phyloP scores from a whole-genome alignment of 2,329 filamentous ascomycete species.

The Parafenestella ontariensis region DNA sequence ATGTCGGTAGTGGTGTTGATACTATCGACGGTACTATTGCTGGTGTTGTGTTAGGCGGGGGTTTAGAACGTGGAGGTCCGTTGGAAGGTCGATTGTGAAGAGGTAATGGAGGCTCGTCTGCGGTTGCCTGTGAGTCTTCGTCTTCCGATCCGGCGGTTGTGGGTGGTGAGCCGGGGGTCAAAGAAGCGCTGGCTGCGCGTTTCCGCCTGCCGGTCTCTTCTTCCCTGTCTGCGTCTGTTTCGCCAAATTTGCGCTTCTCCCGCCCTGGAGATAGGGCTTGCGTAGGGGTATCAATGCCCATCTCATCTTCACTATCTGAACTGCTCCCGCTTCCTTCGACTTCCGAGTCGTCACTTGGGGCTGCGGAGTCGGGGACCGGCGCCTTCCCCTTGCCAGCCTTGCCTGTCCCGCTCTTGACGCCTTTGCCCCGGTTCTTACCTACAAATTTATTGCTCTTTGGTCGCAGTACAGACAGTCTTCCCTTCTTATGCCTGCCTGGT shows the following conservation, averaged over 20 bases:
- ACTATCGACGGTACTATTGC: slow-evolving; percentile 29
- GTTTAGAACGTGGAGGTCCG: not conserved
- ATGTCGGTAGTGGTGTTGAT: slow-evolving; percentile 43
- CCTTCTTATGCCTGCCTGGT: slow-evolving; percentile 31
- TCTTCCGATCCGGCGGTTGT: slow-evolving; percentile 19
- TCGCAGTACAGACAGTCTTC: slow-evolving; percentile 43
- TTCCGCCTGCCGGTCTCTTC: slow-evolving; percentile 32
- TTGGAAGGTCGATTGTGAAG: slow-evolving; percentile 31
- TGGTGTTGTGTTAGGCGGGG: slow-evolving; percentile 13
- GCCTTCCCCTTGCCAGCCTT: slow-evolving; percentile 36
- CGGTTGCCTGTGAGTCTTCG: slow-evolving; percentile 15
- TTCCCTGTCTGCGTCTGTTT: slow-evolving; percentile 16
- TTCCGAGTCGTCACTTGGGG: slow-evolving; percentile 21
- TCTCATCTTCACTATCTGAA: slow-evolving; percentile 27
- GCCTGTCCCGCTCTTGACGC: slow-evolving; percentile 7
- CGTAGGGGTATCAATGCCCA: slow-evolving; percentile 38
- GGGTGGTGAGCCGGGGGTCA: slow-evolving; percentile 31
- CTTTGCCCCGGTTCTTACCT: slow-evolving; percentile 41
- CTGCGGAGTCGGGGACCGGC: slow-evolving; percentile 19
- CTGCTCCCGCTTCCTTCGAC: slow-evolving; percentile 16
- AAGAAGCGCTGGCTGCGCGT: slow-evolving; percentile 33
- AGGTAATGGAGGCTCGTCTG: slow-evolving; percentile 28
- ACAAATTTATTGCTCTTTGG: slow-evolving; percentile 46
- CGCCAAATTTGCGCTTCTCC: slow-evolving; percentile 39
- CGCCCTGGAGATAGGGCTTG: slow-evolving; percentile 32